Conservation (phyloP, 2,329 filamentous ascomycete species). For the Aplosporella prunicola region DNA sequence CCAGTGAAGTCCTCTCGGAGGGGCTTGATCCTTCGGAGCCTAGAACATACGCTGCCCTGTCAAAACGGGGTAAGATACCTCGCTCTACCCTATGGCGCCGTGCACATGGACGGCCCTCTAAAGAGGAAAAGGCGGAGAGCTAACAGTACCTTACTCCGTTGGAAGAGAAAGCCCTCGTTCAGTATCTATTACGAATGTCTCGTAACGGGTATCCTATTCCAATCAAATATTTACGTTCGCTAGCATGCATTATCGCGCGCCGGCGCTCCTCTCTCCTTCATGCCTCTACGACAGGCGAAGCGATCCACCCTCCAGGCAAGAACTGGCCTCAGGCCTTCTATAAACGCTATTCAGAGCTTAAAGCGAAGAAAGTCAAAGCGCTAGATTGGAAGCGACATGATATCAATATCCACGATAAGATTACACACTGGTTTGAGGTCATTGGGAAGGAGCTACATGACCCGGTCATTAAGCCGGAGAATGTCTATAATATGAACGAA, state of each 20-base stretch:
- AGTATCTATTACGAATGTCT: constrained; percentile 15
- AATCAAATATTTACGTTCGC: constrained; percentile 15
- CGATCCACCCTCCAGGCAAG: constrained; percentile 14
- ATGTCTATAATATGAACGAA: constrained; percentile 19
- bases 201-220: constrained; percentile 14
- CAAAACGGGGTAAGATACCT: constrained; percentile 17
- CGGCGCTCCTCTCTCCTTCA: constrained; percentile 8
- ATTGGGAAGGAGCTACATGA: constrained; percentile 14
- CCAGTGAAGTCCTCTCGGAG: constrained; percentile 12
- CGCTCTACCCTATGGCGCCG: constrained; percentile 19
- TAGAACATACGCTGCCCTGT: constrained; percentile 11
- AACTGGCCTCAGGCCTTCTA: constrained; percentile 16
- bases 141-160: constrained; percentile 21
- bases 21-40: constrained; percentile 1
- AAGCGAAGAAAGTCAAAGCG: constrained; percentile 13
- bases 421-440: constrained; percentile 18
- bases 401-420: constrained; percentile 17
- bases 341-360: constrained; percentile 14
- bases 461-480: constrained; percentile 14
- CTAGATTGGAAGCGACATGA: constrained; percentile 19
- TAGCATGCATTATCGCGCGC: constrained; percentile 14
- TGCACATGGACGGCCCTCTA: constrained; percentile 18
- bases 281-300: constrained; percentile 8
- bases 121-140: constrained; percentile 19
- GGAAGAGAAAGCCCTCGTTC: constrained; percentile 21